phyloP scores from a whole-genome alignment of 177 flowering plant genomes.

The Tripterygium wilfordii region DNA sequence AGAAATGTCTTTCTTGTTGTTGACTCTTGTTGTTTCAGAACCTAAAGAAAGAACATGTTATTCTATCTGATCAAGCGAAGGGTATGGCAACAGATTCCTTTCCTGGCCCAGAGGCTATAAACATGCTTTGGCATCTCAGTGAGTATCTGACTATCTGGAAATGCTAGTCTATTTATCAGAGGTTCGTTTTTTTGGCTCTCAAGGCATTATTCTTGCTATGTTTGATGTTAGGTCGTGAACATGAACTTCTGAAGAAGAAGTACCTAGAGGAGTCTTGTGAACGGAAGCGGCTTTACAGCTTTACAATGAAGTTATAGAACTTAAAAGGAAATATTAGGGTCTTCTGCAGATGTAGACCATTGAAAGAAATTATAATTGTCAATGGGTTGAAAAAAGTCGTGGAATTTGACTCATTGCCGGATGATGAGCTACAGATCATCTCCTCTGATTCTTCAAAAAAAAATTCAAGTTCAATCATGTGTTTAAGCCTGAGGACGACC shows the following conservation, averaged over 20 bases:
- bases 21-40: slow-evolving; percentile 23
- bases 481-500: slow-evolving; percentile 66
- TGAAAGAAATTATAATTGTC: slow-evolving; percentile 45
- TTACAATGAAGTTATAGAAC: slow-evolving; percentile 89
- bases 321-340: slow-evolving; percentile 89
- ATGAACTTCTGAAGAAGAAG: slow-evolving; percentile 58
- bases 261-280: slow-evolving; percentile 55
- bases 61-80: slow-evolving; percentile 46
- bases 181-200: background rate
- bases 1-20: background rate
- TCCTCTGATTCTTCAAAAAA: slow-evolving; percentile 71
- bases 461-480: slow-evolving; percentile 84
- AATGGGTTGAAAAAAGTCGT: slow-evolving; percentile 52
- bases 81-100: slow-evolving; percentile 25
- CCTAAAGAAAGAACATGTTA: slow-evolving; percentile 41
- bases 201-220: slow-evolving; percentile 1
- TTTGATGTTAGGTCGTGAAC: slow-evolving; percentile 40
- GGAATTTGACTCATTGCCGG: slow-evolving; percentile 59
- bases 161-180: background rate
- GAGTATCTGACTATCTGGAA: slow-evolving; percentile 19
- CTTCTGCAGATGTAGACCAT: slow-evolving; percentile 88
- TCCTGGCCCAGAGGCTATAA: slow-evolving; percentile 33
- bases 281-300: slow-evolving; percentile 56
- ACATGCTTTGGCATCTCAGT: slow-evolving; percentile 48
- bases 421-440: slow-evolving; percentile 58